Evolutionary conservation across 1,284 basidiomycete genomes (phyloP).

Genomic region (Rugosomyces carneus): DNA sequence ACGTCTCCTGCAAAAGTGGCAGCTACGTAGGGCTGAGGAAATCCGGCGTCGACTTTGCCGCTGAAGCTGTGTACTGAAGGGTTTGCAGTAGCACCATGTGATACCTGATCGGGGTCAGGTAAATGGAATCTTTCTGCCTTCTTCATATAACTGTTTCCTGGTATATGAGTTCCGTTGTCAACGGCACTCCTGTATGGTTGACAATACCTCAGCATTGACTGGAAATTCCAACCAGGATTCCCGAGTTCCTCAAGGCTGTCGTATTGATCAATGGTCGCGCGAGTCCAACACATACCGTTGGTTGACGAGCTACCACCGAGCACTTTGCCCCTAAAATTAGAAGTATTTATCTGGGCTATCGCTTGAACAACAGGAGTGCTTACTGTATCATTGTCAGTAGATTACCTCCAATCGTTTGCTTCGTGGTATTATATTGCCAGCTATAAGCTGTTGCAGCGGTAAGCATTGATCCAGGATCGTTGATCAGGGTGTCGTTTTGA

Average conservation of each 20-base stretch:
- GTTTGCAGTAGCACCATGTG: conserved; percentile 8
- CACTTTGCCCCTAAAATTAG: conserved; percentile 12
- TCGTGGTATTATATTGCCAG: conserved; percentile 16
- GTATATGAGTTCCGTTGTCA: too few relatives aligned
- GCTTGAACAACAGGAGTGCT: neutral
- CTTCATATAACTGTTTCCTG: conserved; percentile 18
- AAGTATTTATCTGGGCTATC: neutral
- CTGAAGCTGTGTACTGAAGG: conserved; percentile 11
- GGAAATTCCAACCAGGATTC: conserved; percentile 17
- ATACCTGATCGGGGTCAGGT: conserved; percentile 10
- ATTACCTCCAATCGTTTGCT: conserved; percentile 10
- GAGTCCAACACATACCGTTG: conserved; percentile 18
- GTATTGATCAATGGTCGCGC: conserved; percentile 16
- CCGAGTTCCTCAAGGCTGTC: conserved; percentile 15
- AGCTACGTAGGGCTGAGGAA: conserved; percentile 17
- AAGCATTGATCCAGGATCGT: conserved; percentile 11
- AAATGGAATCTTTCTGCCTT: conserved; percentile 12
- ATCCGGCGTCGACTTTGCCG: conserved; percentile 15
- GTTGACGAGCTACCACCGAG: conserved; percentile 17
- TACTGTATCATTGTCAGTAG: conserved; percentile 9
- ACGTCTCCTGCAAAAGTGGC: conserved; percentile 1
- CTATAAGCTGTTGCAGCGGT: neutral
- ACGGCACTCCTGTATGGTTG: too few relatives aligned
- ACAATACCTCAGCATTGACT: conserved; percentile 7
- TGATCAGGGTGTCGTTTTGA: conserved; percentile 12